phyloP scores from a whole-genome alignment of 192 early-diverging fungal species.

The Glomus cerebriforme region DNA sequence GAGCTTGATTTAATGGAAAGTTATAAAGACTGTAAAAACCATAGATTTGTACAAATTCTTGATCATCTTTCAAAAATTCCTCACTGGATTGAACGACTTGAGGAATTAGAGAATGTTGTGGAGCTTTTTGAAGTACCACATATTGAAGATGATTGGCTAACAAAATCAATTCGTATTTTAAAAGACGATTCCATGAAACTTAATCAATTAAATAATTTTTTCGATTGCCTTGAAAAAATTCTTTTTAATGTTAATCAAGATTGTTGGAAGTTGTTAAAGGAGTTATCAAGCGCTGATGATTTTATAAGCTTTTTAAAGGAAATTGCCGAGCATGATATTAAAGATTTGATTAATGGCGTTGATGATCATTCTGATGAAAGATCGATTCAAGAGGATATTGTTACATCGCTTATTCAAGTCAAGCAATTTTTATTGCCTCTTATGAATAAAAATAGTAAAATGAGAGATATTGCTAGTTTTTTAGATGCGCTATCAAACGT shows the following conservation, averaged over 20 bases:
- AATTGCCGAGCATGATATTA: conserved; percentile 22
- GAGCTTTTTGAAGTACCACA: background rate
- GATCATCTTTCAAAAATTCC: conserved; percentile 1
- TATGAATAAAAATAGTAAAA: background rate
- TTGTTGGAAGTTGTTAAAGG: background rate
- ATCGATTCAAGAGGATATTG: conserved; percentile 26
- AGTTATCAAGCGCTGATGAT: background rate
- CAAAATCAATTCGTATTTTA: background rate
- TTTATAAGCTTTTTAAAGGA: background rate
- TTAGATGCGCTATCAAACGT: conserved; percentile 4
- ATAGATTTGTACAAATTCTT: background rate
- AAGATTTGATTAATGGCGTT: conserved; percentile 34
- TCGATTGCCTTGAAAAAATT: background rate
- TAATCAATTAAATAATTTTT: background rate
- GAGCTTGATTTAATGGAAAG: conserved; percentile 18
- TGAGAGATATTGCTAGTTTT: background rate
- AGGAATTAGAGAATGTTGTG: background rate
- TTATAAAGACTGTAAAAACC: no score
- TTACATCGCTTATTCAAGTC: conserved; percentile 31
- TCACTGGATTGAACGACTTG: background rate
- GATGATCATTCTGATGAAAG: conserved; percentile 33
- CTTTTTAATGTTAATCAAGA: background rate
- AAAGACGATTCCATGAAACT: background rate
- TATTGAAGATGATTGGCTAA: background rate
- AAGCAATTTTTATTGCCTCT: conserved; percentile 20